Evolutionary conservation across 2,329 filamentous ascomycete genomes (phyloP), one percentile per base, ranked within the genome.

Genomic region (Colletotrichum phormii): DNA sequence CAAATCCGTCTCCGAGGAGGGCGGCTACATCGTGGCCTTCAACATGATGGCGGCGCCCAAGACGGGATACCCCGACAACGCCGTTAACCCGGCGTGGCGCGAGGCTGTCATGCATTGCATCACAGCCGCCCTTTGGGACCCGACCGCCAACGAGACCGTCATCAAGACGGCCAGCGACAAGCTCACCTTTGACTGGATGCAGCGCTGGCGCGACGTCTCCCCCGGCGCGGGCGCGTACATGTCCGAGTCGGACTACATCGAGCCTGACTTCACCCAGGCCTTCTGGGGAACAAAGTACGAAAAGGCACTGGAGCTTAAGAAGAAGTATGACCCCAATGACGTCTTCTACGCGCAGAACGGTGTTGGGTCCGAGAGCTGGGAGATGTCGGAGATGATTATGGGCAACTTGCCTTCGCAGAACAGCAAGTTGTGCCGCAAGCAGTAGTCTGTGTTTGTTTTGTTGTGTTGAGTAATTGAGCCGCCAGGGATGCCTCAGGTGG

Each of bases 11-110:
- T 65, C 80, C 15, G 73, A 75, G n/a, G 76, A 77, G 3, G 80
- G 78, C 4, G 75, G 77, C 49, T 59, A 77, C 24, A 64, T 81
- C 8, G 75, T 81, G 37, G 79, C 78, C 26, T 82, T 80, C 73
- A 80, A 81, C 74, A 76, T 81, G 15, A 58, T 62, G 35, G 71
- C 71, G 13, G 73, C 73, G 24, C 72, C 72, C 18, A 54, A 67
- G 64, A 49, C 64, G 24, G 71, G 71, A 7, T 72, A 66, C 62
- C 80, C 82, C 1, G 81, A 82, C 61, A 86, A 83, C 15, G 82
- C 84, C 6, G 81, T 87, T 51, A 86, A 86, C 75, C 85, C 86
- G 4, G 86, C 86, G 1, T 89, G 86, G 86, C 81, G 87, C 54
- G 79, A 81, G 6, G 81, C 84, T 2, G 77, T 80, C 0, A 77